Evolutionary conservation across 768 basidiomycete species (phyloP), one percentile per base, ranked within the genome.

Genomic region (Panaeolus cyanescens): DNA sequence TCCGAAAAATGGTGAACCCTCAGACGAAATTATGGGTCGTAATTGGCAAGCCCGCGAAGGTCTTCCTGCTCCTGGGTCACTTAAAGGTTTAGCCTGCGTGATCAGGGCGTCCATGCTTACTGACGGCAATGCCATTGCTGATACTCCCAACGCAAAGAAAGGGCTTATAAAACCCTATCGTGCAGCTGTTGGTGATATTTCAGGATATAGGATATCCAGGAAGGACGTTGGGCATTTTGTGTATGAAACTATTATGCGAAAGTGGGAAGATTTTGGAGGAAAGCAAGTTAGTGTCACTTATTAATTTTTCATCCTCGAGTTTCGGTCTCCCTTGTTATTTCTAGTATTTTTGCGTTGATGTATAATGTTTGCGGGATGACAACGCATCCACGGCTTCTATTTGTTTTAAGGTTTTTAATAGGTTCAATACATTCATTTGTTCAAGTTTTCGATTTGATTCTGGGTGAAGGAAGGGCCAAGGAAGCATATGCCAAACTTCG

Each of bases 171-270:
- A 61, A 3, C 66, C 77, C 0, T 89, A 88, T 68, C 64, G 75
- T 20, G 79, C 78, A 3, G 74, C 68, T 7, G 39, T 57, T 17
- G 75, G 70, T 7, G 76, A 84, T 20, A n/a, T 83, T 13, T 68
- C 68, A 1, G 75, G 75, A 3, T 90, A 80, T 17, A 67, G 80
- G 19, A 67, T 90, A 1, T 86, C 87, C 36, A 78, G 88, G 67
- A 77, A 75, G 65, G 89, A 90, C 67, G 85, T 87, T 1, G 85
- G 82, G 0, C 86, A 89, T 72, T 90, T 89, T 70, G 67, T 89
- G 19, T 83, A 78, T 3, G 81, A 88, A 45, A 77, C 72, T 0
- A 66, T 80, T 20, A 36, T 78, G 19, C 72, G 73, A 54, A 68
- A 79, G n/a, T 88, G 89, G 89, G 68, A 77, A 5, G 74, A 84